Conservation (phyloP, 2,329 filamentous ascomycete genomes). For the Berkeleyomyces basicola region DNA sequence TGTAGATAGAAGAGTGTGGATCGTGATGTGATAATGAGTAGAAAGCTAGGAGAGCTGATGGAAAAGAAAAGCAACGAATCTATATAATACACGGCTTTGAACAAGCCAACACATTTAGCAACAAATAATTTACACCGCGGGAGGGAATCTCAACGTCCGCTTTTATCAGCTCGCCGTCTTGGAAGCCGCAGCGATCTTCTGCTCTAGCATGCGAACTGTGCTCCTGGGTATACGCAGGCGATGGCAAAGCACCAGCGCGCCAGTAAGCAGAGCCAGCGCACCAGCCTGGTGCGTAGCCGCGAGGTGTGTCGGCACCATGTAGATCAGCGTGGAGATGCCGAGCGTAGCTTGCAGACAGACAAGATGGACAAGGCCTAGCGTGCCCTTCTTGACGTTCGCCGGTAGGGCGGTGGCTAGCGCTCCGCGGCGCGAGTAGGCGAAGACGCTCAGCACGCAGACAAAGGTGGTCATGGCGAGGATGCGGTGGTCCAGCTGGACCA, state of each 20-base stretch:
- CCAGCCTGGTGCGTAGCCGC: constrained; percentile 90
- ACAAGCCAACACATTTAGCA: background rate
- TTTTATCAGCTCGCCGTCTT: constrained; percentile 10
- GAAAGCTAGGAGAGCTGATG: background rate
- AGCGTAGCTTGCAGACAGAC: constrained; percentile 67
- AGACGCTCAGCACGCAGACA: constrained; percentile 60
- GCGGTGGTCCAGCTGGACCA: constrained; percentile 91
- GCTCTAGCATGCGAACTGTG: constrained; percentile 42
- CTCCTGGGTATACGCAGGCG: constrained; percentile 57
- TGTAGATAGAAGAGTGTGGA: background rate
- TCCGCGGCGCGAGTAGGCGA: constrained; percentile 59
- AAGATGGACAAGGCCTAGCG: constrained; percentile 68
- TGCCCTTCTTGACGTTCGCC: constrained; percentile 45
- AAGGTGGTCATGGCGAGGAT: constrained; percentile 84
- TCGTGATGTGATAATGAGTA: background rate
- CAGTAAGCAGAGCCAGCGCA: constrained; percentile 67
- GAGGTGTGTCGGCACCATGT: constrained; percentile 77
- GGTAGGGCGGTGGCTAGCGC: constrained; percentile 43
- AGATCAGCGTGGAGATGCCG: constrained; percentile 81
- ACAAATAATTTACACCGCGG: background rate
- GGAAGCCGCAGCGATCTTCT: constrained; percentile 22
- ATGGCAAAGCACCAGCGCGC: constrained; percentile 62
- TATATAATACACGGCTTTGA: constrained; percentile 1
- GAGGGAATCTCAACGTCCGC: no score
- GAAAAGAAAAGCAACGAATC: background rate